These are phyloP conservation scores for Clavariopsis aquatica DNA, from an alignment of 495 filamentous ascomycete species.

Conservation along the genomic window DNA sequence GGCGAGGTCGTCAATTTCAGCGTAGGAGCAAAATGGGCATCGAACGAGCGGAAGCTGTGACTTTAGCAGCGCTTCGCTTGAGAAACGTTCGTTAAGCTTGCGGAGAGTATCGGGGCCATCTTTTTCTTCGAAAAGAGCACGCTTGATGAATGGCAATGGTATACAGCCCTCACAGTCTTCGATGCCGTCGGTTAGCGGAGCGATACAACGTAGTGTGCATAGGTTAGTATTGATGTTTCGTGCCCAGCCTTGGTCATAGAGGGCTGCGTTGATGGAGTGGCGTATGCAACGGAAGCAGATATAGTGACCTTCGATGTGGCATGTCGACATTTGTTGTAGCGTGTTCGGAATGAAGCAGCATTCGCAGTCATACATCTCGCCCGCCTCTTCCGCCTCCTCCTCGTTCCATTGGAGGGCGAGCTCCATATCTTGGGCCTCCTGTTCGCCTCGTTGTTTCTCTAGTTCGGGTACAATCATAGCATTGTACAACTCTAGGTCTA, in stretches of 20 bases:
- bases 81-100: slow-evolving; percentile 74
- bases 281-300: slow-evolving; percentile 85
- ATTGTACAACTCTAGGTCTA: slow-evolving; percentile 76
- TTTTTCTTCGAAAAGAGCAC: slow-evolving; percentile 66
- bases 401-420: slow-evolving; percentile 71
- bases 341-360: slow-evolving; percentile 80
- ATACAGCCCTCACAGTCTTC: slow-evolving; percentile 71
- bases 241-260: slow-evolving; percentile 91
- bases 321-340: slow-evolving; percentile 81
- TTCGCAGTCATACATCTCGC: slow-evolving; percentile 80
- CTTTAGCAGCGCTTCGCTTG: slow-evolving; percentile 68
- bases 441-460: slow-evolving; percentile 54
- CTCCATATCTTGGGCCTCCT: slow-evolving; percentile 61
- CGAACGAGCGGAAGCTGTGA: slow-evolving; percentile 73
- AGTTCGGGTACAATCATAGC: slow-evolving; percentile 67
- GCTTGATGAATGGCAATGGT: slow-evolving; percentile 63
- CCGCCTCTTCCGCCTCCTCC: slow-evolving; percentile 68
- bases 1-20: slow-evolving; percentile 80
- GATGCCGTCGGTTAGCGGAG: slow-evolving; percentile 57
- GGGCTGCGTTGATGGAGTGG: slow-evolving; percentile 73
- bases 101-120: slow-evolving; percentile 67
- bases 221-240: slow-evolving; percentile 70
- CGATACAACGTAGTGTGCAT: slow-evolving; percentile 77
- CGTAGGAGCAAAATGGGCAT: slow-evolving; percentile 90
- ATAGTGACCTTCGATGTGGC: slow-evolving; percentile 68